Evolutionary conservation across 2,329 filamentous ascomycete species (phyloP).

Genomic region (Aureobasidium pullulans): DNA sequence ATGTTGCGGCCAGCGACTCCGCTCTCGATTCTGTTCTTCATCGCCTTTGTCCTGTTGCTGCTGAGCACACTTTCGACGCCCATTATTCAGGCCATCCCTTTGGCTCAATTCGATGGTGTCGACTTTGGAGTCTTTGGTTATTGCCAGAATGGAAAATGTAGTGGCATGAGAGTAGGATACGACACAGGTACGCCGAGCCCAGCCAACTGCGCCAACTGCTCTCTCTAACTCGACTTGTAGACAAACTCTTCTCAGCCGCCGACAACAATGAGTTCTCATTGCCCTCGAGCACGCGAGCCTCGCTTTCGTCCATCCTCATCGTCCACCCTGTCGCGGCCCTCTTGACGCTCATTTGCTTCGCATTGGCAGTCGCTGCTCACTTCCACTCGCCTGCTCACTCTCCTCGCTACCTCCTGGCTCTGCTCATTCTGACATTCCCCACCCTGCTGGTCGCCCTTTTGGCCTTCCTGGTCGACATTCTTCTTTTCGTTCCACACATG

Average conservation of each 20-base stretch:
- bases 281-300: slow-evolving; percentile 56
- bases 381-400: slow-evolving; percentile 85
- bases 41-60: slow-evolving; percentile 77
- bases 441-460: slow-evolving; percentile 77
- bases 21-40: slow-evolving; percentile 74
- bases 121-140: slow-evolving; percentile 91
- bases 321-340: slow-evolving; percentile 87
- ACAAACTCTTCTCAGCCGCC: slow-evolving; percentile 40
- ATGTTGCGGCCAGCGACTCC: slow-evolving; percentile 92
- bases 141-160: slow-evolving; percentile 62
- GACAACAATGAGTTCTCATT: slow-evolving; percentile 50
- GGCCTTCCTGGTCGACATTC: slow-evolving; percentile 85
- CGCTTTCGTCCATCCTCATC: slow-evolving; percentile 81
- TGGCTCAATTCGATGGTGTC: slow-evolving; percentile 68
- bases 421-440: slow-evolving; percentile 81
- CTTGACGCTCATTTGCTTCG: slow-evolving; percentile 75
- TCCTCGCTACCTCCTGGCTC: slow-evolving; percentile 71
- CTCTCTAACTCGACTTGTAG: slow-evolving; percentile 24
- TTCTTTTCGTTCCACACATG: slow-evolving; percentile 90
- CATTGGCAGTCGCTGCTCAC: slow-evolving; percentile 72
- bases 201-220: slow-evolving; percentile 18
- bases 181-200: slow-evolving; percentile 56
- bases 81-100: slow-evolving; percentile 74
- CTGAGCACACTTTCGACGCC: slow-evolving; percentile 87
- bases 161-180: slow-evolving; percentile 74